Conservation (phyloP, 768 basidiomycete species). For the Lyophyllum atratum region DNA sequence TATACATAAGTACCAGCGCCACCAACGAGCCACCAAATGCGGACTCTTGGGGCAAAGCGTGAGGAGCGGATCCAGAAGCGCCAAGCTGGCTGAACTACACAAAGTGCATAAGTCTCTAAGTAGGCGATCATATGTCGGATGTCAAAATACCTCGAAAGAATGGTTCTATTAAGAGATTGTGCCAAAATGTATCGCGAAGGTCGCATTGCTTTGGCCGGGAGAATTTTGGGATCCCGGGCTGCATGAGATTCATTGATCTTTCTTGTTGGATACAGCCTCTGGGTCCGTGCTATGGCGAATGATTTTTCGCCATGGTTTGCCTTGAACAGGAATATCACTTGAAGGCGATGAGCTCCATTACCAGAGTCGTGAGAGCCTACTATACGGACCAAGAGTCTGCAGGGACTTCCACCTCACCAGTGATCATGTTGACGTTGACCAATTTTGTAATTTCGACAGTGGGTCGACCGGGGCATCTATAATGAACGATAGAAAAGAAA, state of each 20-base stretch:
- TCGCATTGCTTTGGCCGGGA: too few relatives aligned
- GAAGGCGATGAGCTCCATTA: background rate
- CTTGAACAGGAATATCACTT: conserved; percentile 28
- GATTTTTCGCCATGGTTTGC: conserved; percentile 22
- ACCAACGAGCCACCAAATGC: too few relatives aligned
- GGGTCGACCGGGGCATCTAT: conserved; percentile 65
- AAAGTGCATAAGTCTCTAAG: background rate
- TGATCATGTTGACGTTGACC: conserved; percentile 45
- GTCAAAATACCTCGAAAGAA: background rate
- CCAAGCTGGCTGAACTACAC: too few relatives aligned
- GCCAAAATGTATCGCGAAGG: background rate
- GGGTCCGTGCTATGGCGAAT: conserved; percentile 4
- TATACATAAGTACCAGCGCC: too few relatives aligned
- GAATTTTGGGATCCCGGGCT: background rate
- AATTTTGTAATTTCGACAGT: conserved; percentile 71
- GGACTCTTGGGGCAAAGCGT: too few relatives aligned
- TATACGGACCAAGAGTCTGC: conserved; percentile 38
- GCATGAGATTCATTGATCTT: background rate
- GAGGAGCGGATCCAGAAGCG: too few relatives aligned
- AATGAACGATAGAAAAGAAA: background rate
- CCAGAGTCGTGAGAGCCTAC: background rate
- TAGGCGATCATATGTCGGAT: background rate
- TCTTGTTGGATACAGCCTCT: background rate
- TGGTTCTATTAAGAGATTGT: background rate
- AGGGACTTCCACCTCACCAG: conserved; percentile 56